Percentiles rank a stretch among this genome's conserved stretches.
Evolutionary conservation across 495 filamentous ascomycete genomes (phyloP).

Genomic region (Cercophora sp.): DNA sequence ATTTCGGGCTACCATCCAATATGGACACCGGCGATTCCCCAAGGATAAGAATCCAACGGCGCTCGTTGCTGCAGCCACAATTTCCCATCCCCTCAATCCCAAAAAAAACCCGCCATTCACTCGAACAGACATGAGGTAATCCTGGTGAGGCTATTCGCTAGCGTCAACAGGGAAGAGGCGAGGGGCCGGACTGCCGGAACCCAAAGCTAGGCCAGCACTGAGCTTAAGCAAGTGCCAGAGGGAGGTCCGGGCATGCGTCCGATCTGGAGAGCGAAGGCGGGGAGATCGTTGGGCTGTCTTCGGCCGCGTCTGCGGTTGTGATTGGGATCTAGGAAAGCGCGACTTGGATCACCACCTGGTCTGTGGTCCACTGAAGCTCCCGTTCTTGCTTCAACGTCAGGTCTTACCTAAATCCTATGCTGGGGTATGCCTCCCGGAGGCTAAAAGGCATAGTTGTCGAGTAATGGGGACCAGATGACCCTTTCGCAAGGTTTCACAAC

Average conservation of each 20-base stretch:
- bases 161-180: neutral
- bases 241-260: neutral
- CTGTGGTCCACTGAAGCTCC: neutral
- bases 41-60: neutral
- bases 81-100: neutral
- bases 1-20: constrained; percentile 1
- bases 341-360: neutral
- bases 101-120: neutral
- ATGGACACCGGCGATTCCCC: neutral
- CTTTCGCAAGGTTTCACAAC: too few relatives aligned
- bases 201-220: too few relatives aligned
- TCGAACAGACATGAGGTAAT: neutral
- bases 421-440: neutral
- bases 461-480: too few relatives aligned
- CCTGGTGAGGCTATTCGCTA: neutral
- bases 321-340: neutral
- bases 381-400: neutral
- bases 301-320: neutral
- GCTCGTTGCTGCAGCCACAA: constrained; percentile 5
- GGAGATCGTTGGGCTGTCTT: neutral
- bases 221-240: neutral
- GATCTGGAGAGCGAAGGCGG: neutral
- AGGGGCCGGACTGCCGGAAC: neutral
- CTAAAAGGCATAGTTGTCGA: neutral
- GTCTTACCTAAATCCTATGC: neutral